These are phyloP conservation scores for Phoma sp. DNA, from an alignment of 2,329 filamentous ascomycete genomes.

Conservation along the genomic window DNA sequence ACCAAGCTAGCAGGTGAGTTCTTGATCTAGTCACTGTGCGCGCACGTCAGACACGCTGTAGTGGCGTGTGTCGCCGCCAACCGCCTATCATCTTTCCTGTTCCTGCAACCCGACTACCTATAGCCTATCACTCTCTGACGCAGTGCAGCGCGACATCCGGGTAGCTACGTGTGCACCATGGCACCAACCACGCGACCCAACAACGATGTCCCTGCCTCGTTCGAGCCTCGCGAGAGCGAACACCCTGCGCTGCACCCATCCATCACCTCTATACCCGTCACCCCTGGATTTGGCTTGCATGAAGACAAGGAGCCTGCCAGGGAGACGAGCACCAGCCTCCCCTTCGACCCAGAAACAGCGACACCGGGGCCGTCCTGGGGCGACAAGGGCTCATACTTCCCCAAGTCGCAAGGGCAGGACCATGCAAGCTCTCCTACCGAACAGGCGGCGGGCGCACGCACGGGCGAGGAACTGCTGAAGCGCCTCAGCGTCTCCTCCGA, in stretches of 20 bases:
- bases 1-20: conserved; percentile 19
- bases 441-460: conserved; percentile 54
- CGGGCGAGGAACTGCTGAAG: conserved; percentile 60
- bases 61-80: conserved; percentile 10
- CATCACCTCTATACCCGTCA: conserved; percentile 52
- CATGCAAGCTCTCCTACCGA: conserved; percentile 48
- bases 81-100: conserved; percentile 11
- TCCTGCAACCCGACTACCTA: conserved; percentile 9
- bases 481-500: conserved; percentile 58
- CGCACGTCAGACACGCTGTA: not conserved
- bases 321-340: conserved; percentile 29
- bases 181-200: conserved; percentile 30
- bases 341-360: conserved; percentile 40
- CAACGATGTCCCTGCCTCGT: conserved; percentile 24
- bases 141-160: conserved; percentile 33
- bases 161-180: conserved; percentile 29
- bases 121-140: conserved; percentile 23
- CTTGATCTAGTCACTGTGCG: not conserved
- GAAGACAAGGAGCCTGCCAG: conserved; percentile 45
- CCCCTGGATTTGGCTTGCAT: conserved; percentile 51
- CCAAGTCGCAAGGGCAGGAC: conserved; percentile 30
- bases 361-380: conserved; percentile 47
- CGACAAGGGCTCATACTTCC: conserved; percentile 40
- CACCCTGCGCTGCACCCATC: conserved; percentile 52
- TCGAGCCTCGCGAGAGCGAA: conserved; percentile 35